Evolutionary conservation across 2,329 filamentous ascomycete genomes (phyloP).

Genomic region (Hymenoscyphus repandus): DNA sequence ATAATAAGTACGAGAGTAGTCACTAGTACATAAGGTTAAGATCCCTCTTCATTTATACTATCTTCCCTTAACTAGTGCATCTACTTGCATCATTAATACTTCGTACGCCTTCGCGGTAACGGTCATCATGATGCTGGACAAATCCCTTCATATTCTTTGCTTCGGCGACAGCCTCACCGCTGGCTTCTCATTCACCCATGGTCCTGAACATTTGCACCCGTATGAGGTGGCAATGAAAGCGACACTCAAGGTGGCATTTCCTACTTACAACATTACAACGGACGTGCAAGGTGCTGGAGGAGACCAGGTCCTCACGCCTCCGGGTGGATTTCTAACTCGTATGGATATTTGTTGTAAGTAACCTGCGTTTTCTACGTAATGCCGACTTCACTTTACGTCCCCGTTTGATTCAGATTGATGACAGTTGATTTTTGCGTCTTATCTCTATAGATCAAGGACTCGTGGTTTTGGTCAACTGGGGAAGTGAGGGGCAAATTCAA

Average conservation of each 20-base stretch:
- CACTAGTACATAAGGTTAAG: too few species aligned
- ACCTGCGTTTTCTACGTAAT: background rate
- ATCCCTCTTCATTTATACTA: too few species aligned
- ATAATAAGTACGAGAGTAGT: too few species aligned
- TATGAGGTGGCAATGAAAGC: conserved; percentile 47
- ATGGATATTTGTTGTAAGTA: conserved; percentile 33
- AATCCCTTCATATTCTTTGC: conserved; percentile 25
- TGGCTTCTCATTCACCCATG: conserved; percentile 40
- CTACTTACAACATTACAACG: conserved; percentile 36
- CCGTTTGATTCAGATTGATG: too few species aligned
- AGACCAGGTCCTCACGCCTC: conserved; percentile 40
- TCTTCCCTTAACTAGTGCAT: too few species aligned
- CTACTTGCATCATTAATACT: background rate
- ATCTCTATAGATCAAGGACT: too few species aligned
- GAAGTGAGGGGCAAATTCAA: too few species aligned
- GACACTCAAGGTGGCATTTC: conserved; percentile 42
- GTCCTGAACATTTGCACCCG: conserved; percentile 42
- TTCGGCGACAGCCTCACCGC: conserved; percentile 44
- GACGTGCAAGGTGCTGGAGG: conserved; percentile 47
- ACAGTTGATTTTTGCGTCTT: too few species aligned
- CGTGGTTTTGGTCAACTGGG: too few species aligned
- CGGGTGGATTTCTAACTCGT: conserved; percentile 25
- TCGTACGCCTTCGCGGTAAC: background rate
- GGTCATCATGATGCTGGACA: conserved; percentile 18
- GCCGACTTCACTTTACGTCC: background rate